phyloP scores from a whole-genome alignment of 768 basidiomycete genomes.

The Mycena pura region DNA sequence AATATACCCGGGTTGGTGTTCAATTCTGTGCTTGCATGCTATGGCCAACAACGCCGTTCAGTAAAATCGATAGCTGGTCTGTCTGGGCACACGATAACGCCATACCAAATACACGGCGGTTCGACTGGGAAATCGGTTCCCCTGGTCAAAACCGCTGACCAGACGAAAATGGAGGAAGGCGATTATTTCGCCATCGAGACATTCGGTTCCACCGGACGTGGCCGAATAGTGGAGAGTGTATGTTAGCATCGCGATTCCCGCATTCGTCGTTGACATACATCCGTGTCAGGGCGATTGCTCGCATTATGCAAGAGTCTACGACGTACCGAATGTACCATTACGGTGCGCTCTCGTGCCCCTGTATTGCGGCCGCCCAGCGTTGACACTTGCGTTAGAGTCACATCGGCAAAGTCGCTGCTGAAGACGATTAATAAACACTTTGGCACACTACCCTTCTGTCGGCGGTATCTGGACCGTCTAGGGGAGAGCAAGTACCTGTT shows the following conservation, averaged over 20 bases:
- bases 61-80: constrained; percentile 95
- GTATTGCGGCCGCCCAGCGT: neutral
- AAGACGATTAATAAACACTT: constrained; percentile 92
- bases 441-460: constrained; percentile 94
- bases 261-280: neutral
- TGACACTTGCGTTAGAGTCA: constrained; percentile 57
- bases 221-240: constrained; percentile 84
- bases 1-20: constrained; percentile 70
- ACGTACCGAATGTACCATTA: constrained; percentile 76
- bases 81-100: constrained; percentile 92
- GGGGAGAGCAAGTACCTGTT: constrained; percentile 95
- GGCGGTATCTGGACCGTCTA: constrained; percentile 90
- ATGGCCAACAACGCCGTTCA: constrained; percentile 35
- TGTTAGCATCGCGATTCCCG: constrained; percentile 21
- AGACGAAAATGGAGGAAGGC: constrained; percentile 98
- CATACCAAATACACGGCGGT: constrained; percentile 89
- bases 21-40: neutral
- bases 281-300: constrained; percentile 82
- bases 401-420: constrained; percentile 84
- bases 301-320: constrained; percentile 82
- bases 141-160: constrained; percentile 87
- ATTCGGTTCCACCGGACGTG: constrained; percentile 96
- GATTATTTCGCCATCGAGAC: constrained; percentile 99
- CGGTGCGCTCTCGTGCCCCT: constrained; percentile 54
- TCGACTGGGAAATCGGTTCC: constrained; percentile 77